Conservation (phyloP, 257 asterid genomes). For the Buddleja alternifolia region DNA sequence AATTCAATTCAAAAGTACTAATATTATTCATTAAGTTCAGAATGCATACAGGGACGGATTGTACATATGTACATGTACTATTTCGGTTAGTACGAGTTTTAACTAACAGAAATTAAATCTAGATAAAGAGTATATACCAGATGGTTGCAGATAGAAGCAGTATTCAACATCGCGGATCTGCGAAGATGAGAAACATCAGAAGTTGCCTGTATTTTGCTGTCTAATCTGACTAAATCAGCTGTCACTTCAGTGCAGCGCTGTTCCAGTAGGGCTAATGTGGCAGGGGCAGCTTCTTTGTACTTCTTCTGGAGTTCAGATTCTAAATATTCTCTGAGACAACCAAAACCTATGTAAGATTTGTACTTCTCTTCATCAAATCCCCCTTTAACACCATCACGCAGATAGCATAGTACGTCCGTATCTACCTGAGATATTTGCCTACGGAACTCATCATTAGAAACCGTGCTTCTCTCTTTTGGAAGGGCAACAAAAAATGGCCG, state of each 20-base stretch:
- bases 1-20: no score
- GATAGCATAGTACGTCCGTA: conserved; percentile 62
- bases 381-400: conserved; percentile 79
- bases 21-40: no score
- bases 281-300: conserved; percentile 97
- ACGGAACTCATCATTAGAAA: conserved; percentile 93
- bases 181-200: conserved; percentile 89
- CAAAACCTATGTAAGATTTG: conserved; percentile 78
- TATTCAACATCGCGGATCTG: conserved; percentile 84
- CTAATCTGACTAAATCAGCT: conserved; percentile 66
- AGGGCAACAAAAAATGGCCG: conserved; percentile 90
- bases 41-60: no score
- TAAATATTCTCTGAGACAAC: conserved; percentile 80
- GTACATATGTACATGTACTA: no score
- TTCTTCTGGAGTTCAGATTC: conserved; percentile 89
- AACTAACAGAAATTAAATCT: background rate
- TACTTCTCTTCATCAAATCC: conserved; percentile 96
- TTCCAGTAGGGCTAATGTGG: conserved; percentile 89
- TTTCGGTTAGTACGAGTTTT: no score
- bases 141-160: conserved; percentile 85
- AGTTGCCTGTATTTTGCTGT: conserved; percentile 76
- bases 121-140: conserved; percentile 49
- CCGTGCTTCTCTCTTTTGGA: conserved; percentile 82
- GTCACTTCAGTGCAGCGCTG: conserved; percentile 83
- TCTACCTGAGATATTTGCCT: conserved; percentile 89